A percentile compares a stretch with the other conserved stretches of the same genome.
phyloP scores from a whole-genome alignment of 2,329 filamentous ascomycete genomes.

The Aspergillus ustus region DNA sequence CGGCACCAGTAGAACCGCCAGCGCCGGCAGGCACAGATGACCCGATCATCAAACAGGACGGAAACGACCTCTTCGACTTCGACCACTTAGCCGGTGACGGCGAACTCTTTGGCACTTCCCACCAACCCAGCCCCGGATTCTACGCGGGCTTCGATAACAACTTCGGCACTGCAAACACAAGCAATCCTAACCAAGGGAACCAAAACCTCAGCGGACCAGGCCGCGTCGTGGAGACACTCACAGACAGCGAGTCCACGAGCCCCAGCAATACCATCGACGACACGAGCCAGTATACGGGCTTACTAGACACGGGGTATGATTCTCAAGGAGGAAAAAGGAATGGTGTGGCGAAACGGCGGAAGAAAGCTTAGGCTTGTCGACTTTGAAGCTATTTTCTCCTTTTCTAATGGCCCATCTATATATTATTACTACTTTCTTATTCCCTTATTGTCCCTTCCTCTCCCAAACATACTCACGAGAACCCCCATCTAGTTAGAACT shows the following conservation, averaged over 20 bases:
- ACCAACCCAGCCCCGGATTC: slow-evolving; percentile 30
- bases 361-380: slow-evolving; percentile 32
- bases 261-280: slow-evolving; percentile 44
- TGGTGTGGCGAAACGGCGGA: slow-evolving; percentile 38
- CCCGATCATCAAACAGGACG: slow-evolving; percentile 30
- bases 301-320: slow-evolving; percentile 20
- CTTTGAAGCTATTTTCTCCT: background rate
- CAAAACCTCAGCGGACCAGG: slow-evolving; percentile 31
- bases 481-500: slow-evolving; percentile 6
- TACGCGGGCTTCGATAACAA: slow-evolving; percentile 40
- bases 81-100: slow-evolving; percentile 41
- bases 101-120: slow-evolving; percentile 37
- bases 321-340: slow-evolving; percentile 26
- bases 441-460: background rate
- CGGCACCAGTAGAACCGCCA: slow-evolving; percentile 24
- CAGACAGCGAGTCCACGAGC: slow-evolving; percentile 51
- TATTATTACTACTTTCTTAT: background rate
- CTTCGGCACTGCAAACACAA: slow-evolving; percentile 28
- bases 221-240: slow-evolving; percentile 48
- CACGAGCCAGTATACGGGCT: slow-evolving; percentile 22
- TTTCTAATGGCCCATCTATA: slow-evolving; percentile 1
- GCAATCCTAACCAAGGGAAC: slow-evolving; percentile 12
- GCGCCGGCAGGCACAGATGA: slow-evolving; percentile 29
- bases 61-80: slow-evolving; percentile 49
- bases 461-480: background rate